A percentile compares a stretch with the other conserved stretches of the same genome.
Conservation (phyloP, 1,284 basidiomycete genomes). For the Ustilago sp. region DNA sequence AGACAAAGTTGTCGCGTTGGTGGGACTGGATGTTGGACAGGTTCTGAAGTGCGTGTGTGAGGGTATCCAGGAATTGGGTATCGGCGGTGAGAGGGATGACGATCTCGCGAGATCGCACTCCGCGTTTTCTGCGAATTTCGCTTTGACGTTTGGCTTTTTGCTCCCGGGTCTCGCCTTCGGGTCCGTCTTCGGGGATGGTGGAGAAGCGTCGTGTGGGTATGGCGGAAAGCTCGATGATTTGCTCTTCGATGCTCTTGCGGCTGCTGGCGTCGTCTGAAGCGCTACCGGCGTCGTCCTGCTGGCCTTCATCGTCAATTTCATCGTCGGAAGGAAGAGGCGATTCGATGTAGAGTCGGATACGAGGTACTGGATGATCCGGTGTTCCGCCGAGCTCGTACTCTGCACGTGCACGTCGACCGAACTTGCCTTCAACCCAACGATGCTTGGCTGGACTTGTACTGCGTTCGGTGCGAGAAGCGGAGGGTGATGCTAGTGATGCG, state of each 20-base stretch:
- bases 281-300: constrained; percentile 14
- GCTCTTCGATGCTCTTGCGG: constrained; percentile 45
- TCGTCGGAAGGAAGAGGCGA: constrained; percentile 61
- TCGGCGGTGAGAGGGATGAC: constrained; percentile 86
- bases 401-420: constrained; percentile 67
- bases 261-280: constrained; percentile 38
- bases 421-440: constrained; percentile 63
- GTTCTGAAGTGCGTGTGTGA: constrained; percentile 79
- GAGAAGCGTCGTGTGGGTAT: constrained; percentile 31
- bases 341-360: constrained; percentile 68
- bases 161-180: constrained; percentile 47
- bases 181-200: constrained; percentile 48
- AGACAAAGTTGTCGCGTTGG: constrained; percentile 77
- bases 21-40: constrained; percentile 77
- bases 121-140: constrained; percentile 44
- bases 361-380: constrained; percentile 66
- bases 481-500: constrained; percentile 15
- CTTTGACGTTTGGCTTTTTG: constrained; percentile 43
- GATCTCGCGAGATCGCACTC: constrained; percentile 68
- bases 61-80: constrained; percentile 81
- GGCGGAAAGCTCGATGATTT: constrained; percentile 48
- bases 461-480: constrained; percentile 15
- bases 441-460: constrained; percentile 34
- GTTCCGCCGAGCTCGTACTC: constrained; percentile 70
- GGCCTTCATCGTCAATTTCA: constrained; percentile 34